These are phyloP conservation scores for Populus nigra DNA, from an alignment of 345 rosid species.

Conservation along the genomic window DNA sequence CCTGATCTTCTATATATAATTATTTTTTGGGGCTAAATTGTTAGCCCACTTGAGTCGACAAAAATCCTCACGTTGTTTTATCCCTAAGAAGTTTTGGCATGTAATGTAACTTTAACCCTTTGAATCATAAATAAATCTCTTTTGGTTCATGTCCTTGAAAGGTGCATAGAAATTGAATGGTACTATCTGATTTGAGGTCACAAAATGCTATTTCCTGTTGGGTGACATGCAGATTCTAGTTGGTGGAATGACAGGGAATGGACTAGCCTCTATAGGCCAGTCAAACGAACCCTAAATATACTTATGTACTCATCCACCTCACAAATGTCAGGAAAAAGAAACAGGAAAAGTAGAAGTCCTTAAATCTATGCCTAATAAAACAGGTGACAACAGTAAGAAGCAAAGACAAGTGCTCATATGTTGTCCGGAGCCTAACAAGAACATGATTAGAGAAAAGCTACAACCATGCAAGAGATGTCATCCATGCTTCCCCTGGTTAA, in stretches of 20 bases:
- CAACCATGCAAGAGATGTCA: slow-evolving; percentile 48
- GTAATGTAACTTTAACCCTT: background rate
- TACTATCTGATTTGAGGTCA: background rate
- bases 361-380: background rate
- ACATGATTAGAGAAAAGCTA: slow-evolving; percentile 9
- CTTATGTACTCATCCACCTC: background rate
- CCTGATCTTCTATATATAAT: background rate
- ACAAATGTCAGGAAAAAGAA: background rate
- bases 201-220: background rate
- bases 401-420: background rate
- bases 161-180: background rate
- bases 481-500: slow-evolving; percentile 35
- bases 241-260: no score
- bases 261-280: no score
- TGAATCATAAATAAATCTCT: background rate
- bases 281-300: no score
- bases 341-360: background rate
- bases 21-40: background rate
- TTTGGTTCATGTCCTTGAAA: background rate
- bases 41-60: background rate
- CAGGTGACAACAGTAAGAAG: background rate
- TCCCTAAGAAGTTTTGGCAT: background rate
- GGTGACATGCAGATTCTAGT: no score
- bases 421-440: no score
- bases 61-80: background rate